Conservation (phyloP, 805 yeast species). For the Martiniozyma abietophila region DNA sequence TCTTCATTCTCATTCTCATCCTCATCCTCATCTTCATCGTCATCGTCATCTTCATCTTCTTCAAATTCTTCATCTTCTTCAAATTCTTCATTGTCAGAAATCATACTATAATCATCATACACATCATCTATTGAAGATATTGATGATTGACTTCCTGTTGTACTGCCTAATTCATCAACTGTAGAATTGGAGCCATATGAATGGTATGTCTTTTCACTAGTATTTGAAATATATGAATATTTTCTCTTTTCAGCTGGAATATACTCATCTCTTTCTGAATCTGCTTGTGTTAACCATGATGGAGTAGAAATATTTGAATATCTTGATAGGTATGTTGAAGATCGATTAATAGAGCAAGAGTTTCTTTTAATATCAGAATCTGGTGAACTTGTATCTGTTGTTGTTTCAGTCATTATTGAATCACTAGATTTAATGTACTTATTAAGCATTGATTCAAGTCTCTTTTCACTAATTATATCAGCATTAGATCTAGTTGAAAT, state of each 20-base stretch:
- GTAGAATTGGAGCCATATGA: too few species aligned
- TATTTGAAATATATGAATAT: neutral
- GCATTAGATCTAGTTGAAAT: neutral
- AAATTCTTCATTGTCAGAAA: conserved; percentile 1
- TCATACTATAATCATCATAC: conserved; percentile 6
- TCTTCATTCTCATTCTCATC: neutral
- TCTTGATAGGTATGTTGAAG: too few species aligned
- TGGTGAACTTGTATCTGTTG: neutral
- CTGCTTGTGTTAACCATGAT: neutral
- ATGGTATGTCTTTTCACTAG: too few species aligned
- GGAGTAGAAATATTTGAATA: too few species aligned
- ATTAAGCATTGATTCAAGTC: conserved; percentile 1
- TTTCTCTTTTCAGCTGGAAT: neutral
- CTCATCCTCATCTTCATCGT: neutral
- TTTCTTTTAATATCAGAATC: too few species aligned
- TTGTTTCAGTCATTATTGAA: neutral
- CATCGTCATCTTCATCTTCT: neutral
- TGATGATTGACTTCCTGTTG: neutral
- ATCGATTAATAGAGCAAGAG: too few species aligned
- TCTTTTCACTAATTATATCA: neutral
- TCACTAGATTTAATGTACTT: neutral
- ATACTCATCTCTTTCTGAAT: neutral
- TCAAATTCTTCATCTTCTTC: neutral
- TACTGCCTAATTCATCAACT: neutral
- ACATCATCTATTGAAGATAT: conserved; percentile 3